Base-by-base conservation (phyloP, 192 early-diverging fungal species). In the Allomyces javanicus region DNA sequence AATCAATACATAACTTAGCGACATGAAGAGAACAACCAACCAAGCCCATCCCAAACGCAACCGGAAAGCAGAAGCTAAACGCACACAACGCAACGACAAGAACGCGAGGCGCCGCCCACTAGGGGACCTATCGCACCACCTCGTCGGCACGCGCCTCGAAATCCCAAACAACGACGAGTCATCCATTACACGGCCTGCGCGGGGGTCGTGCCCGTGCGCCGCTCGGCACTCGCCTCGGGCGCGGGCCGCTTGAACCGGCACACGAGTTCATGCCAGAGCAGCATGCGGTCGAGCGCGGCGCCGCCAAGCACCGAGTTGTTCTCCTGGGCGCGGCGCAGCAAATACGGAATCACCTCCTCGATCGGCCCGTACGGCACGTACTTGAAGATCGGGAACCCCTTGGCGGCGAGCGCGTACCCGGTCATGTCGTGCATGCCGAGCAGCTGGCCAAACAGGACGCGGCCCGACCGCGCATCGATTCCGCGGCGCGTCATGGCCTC, bases 381-480 rank as follows among this genome's bases (percentile, higher is more conserved):
- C 81, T 96, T 96, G 81, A 88, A 92, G 65, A 88, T 86, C 68
- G 80, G 81, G 67, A 87, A 89, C 12, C 85, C 89, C 62, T 81
- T 71, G 58, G 79, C 73, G 33, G 86, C 92, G 62, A 98, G 79
- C 0, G 82, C 84, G 71, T 87, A 90, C 44, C 90, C 89, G 26
- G 87, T 84, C 23, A 83, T 83, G 73, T 98, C 95, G 73, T 90
- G 85, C 95, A 98, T 98, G 63, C 90, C 83, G 68, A 90, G 84
- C 63, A 98, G 77, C 79, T 98, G 95, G 24, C 89, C 95, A 74
- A 98, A 95, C 73, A 84, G 82, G 25, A 98, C 87, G 10, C 82
- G 67, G 67, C 83, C 85, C 26, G 74, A 72, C 44, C 73, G 44
- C 9, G 79, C 69, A 61, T 80, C 70, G 24, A 94, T 73, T 10